Percentiles rank a stretch among this genome's conserved stretches.
Conservation (phyloP, 192 early-diverging fungal species). For the Coemansia furcata region DNA sequence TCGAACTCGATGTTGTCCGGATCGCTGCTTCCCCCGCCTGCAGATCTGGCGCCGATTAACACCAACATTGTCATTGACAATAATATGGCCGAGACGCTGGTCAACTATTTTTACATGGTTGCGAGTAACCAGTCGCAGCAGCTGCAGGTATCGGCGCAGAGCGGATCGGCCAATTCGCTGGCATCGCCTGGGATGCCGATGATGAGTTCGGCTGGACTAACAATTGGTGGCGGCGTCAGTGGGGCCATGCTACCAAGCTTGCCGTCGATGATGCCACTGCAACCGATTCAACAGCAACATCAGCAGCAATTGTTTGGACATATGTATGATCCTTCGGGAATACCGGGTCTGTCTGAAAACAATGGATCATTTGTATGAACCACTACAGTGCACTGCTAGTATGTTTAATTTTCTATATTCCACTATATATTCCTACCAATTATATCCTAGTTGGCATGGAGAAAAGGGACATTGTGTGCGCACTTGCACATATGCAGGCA, state of each 20-base stretch:
- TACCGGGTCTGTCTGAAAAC: conserved; percentile 27
- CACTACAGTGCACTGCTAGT: not conserved
- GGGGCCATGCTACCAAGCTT: not conserved
- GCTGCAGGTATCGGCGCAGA: conserved; percentile 4
- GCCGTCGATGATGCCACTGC: conserved; percentile 1
- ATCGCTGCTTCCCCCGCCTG: conserved; percentile 10
- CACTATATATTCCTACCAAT: not conserved
- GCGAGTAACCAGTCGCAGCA: conserved; percentile 35
- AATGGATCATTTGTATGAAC: conserved; percentile 28
- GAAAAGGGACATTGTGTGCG: not conserved
- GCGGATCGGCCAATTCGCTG: conserved; percentile 15
- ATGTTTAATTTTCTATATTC: not conserved
- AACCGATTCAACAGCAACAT: not conserved
- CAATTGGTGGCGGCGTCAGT: not conserved
- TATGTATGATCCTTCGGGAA: conserved; percentile 21
- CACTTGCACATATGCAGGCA: conserved; percentile 7
- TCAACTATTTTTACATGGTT: conserved; percentile 53
- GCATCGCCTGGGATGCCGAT: conserved; percentile 16
- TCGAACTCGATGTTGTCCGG: not conserved
- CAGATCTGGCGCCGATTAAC: conserved; percentile 27
- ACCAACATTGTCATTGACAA: conserved; percentile 52
- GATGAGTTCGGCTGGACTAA: not conserved
- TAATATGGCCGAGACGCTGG: conserved; percentile 54
- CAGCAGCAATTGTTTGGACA: conserved; percentile 15
- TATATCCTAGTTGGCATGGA: not conserved